Evolutionary conservation across 495 filamentous ascomycete genomes (phyloP), one percentile per base, ranked within the genome.

Genomic region (Xanthoparmelia taractica): DNA sequence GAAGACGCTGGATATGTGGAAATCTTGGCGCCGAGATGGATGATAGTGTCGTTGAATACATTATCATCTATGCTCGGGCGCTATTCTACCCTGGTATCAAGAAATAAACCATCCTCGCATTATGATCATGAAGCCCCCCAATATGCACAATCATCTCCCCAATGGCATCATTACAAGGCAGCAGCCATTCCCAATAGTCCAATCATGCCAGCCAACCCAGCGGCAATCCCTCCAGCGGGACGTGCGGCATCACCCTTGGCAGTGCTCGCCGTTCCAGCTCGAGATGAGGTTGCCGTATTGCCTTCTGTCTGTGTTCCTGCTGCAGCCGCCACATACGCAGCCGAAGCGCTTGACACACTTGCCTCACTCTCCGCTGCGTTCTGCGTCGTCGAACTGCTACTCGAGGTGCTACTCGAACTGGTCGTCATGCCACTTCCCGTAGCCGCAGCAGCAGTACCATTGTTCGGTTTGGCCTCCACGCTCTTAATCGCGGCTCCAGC

Each of bases 401-500:
- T 36, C 34, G 34, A 36, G 10, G 41, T 29, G 59, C 45, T 59
- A 37, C 63, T 27, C 54, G 37, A 50, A 36, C n/a, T n/a, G n/a
- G 34, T 36, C 4, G 34, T 36, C 63, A 57, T 69, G 59, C 18
- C 48, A 41, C 33, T 62, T 40, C 31, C 65, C 64, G 57, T 66
- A 33, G 31, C 68, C 61, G 18, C 68, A 64, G 58, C 68, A 64
- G 58, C 72, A 64, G 27, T 67, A 63, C 70, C 60, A 59, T 41
- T 50, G 8, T 27, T 52, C 20, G 29, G 58, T 13, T 52, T 58
- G 17, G 29, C 60, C 2, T 59, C 60, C 15, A 48, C 64, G 31
- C 43, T 55, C 58, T 66, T 38, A 11, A 68, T 33, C 37, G 48
- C 60, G n/a, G 55, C 65, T 5, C 66, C 69, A 23, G 61, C 66